These are phyloP conservation scores for Prunus padus DNA, from an alignment of 306 rosid species.

Conservation along the genomic window DNA sequence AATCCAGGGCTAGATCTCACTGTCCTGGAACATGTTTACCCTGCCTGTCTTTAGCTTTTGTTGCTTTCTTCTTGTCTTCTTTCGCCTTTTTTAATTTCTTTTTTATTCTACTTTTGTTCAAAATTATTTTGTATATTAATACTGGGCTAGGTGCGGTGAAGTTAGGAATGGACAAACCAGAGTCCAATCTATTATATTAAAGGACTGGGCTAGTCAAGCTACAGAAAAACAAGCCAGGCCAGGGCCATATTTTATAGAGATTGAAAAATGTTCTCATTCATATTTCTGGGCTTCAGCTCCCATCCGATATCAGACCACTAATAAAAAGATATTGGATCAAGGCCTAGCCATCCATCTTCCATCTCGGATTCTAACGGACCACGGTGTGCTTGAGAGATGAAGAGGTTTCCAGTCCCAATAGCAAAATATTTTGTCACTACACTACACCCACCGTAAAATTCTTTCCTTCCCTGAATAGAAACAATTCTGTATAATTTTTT, in stretches of 20 bases:
- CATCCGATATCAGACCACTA: background rate
- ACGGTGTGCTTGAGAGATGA: too few species aligned
- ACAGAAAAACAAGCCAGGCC: too few species aligned
- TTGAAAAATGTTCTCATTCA: background rate
- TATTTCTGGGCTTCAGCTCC: background rate
- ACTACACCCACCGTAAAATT: too few species aligned
- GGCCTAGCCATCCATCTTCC: background rate
- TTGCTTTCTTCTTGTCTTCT: background rate
- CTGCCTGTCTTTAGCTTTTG: background rate
- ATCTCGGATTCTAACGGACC: too few species aligned
- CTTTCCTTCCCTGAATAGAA: too few species aligned
- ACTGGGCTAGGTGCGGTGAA: background rate
- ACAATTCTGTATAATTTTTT: too few species aligned
- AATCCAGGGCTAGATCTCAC: slow-evolving; percentile 36
- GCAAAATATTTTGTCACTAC: too few species aligned
- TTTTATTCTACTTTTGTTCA: too few species aligned
- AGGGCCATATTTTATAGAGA: background rate
- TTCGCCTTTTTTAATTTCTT: too few species aligned
- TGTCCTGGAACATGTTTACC: background rate
- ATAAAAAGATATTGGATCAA: too few species aligned
- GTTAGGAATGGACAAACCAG: background rate
- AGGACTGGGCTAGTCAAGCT: background rate
- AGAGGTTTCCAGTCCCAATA: too few species aligned
- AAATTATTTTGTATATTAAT: too few species aligned
- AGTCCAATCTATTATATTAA: background rate